phyloP scores from a whole-genome alignment of 2,329 filamentous ascomycete genomes.

The Fusarium sp. region DNA sequence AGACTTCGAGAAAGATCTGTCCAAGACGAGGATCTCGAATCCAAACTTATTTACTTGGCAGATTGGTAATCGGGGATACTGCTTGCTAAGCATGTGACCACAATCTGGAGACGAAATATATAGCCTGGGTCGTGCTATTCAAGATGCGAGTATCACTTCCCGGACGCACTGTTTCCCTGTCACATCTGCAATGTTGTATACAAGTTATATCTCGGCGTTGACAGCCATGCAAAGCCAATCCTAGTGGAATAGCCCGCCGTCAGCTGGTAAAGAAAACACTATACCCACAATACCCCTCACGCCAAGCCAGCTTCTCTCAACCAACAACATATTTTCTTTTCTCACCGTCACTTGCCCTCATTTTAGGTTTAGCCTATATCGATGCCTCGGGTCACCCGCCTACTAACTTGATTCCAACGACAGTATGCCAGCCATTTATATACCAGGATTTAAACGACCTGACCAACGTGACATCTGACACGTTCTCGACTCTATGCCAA shows the following conservation, averaged over 20 bases:
- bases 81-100: no score
- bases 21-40: not conserved
- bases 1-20: no score
- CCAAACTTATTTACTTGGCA: fast-evolving
- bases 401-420: not conserved
- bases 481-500: not conserved
- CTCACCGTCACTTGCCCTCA: not conserved
- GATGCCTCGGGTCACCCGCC: not conserved
- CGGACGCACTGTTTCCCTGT: fast-evolving
- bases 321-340: fast-evolving
- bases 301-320: not conserved
- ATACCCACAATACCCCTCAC: not conserved
- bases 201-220: fast-evolving
- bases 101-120: not conserved
- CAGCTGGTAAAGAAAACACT: not conserved
- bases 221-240: not conserved
- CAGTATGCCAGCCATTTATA: not conserved
- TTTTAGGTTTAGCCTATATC: not conserved
- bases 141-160: not conserved
- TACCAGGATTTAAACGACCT: fast-evolving
- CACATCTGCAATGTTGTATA: fast-evolving
- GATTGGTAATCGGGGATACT: not conserved
- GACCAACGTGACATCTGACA: not conserved
- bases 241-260: fast-evolving
- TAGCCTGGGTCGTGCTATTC: not conserved